Evolutionary conservation across 2,329 filamentous ascomycete species (phyloP).

Genomic region (Aquanectria penicillioides): DNA sequence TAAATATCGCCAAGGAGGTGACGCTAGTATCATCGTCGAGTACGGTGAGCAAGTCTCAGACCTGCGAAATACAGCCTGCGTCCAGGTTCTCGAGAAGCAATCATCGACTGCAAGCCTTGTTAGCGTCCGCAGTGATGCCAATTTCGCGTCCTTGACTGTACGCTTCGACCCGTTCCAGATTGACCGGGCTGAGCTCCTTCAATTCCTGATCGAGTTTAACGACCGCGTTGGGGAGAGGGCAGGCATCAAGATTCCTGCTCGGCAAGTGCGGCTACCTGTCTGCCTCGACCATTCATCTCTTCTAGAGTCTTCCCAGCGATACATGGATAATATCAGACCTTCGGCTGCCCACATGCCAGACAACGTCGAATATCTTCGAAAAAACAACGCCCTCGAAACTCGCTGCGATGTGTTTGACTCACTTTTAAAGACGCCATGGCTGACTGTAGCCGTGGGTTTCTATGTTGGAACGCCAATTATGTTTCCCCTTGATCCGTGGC

Average conservation of each 20-base stretch:
- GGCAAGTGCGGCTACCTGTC: conserved; percentile 42
- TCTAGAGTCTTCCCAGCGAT: conserved; percentile 55
- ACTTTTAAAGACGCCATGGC: conserved; percentile 44
- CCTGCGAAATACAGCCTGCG: conserved; percentile 56
- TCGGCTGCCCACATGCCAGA: conserved; percentile 69
- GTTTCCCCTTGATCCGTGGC: conserved; percentile 36
- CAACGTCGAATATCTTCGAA: conserved; percentile 62
- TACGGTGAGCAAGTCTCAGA: conserved; percentile 66
- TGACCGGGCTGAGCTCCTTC: conserved; percentile 17
- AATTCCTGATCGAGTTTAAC: conserved; percentile 18
- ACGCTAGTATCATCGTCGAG: conserved; percentile 65
- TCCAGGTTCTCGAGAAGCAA: conserved; percentile 19
- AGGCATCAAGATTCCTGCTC: conserved; percentile 26
- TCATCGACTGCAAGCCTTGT: conserved; percentile 5
- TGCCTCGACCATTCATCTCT: conserved; percentile 42
- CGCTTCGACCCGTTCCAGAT: conserved; percentile 28
- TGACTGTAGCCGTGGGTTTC: conserved; percentile 46
- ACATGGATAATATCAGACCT: conserved; percentile 67
- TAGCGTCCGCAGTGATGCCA: conserved; percentile 25
- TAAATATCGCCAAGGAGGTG: conserved; percentile 54
- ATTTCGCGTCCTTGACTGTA: conserved; percentile 32
- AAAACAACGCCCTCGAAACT: conserved; percentile 48
- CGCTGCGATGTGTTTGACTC: conserved; percentile 46
- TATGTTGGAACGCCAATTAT: conserved; percentile 50
- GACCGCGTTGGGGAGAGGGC: conserved; percentile 20